Evolutionary conservation across 2,329 filamentous ascomycete species (phyloP), one percentile per base, ranked within the genome.

Genomic region (Colletotrichum musae): DNA sequence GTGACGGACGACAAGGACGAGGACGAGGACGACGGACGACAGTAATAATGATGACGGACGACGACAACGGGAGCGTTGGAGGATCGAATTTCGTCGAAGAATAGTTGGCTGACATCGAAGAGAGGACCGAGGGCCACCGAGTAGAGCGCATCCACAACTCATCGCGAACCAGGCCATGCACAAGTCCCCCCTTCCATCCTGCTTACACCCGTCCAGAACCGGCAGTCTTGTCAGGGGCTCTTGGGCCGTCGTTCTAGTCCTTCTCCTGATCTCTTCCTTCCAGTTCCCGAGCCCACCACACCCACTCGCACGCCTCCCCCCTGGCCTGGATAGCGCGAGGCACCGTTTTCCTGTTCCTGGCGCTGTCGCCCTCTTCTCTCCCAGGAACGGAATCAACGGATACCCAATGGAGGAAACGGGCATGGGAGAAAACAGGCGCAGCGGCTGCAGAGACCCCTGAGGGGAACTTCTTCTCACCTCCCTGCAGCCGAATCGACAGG

Each of bases 221-320:
- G 52, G 32, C 45, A 58, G 45, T 36, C 18, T 58, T 59, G 61
- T 53, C 54, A 66, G 32, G 36, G 66, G 51, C 7, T 9, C 28
- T 32, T 32, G 60, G 66, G 54, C 43, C 43, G 48, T 65, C 28
- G 66, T 66, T 69, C 66, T 60, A 60, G 66, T 64, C 58, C 58
- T 52, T 15, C 28, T 51, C 32, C 45, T 58, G 51, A 16, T 53
- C 39, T 24, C 28, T 48, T 26, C 52, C 54, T 45, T 43, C 47
- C 18, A 39, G 48, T 45, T 43, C 47, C 18, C 47, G 48, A 28
- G 48, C 58, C 39, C 32, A n/a, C 41, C 28, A 32, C 28, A 32
- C 28, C 28, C 28, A 9, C 28, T 32, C 28, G 10, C 28, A 32
- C 28, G 28, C 28, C 28, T 32, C 28, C 21, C 41, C 43, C 58